Evolutionary conservation across 495 filamentous ascomycete genomes (phyloP).

Genomic region (Hypoxylon fuscum): DNA sequence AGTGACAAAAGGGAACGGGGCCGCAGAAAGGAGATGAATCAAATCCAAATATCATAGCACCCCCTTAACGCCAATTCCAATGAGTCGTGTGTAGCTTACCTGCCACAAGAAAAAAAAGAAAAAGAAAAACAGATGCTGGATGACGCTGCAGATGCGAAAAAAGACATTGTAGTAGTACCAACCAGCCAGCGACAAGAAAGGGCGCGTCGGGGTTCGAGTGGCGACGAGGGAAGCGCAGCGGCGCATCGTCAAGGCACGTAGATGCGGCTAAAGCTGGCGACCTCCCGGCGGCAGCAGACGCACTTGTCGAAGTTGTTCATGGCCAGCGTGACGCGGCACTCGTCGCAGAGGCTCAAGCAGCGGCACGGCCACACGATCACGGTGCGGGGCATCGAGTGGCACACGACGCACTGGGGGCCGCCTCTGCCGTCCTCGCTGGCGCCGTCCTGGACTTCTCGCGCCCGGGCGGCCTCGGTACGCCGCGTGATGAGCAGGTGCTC

Average conservation of each 20-base stretch:
- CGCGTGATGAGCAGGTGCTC: constrained; percentile 82
- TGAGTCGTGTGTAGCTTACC: neutral
- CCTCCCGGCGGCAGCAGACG: constrained; percentile 88
- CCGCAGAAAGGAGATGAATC: no score
- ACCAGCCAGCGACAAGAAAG: no score
- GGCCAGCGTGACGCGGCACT: constrained; percentile 90
- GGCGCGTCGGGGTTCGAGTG: no score
- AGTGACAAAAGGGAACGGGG: no score
- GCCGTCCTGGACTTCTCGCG: constrained; percentile 64
- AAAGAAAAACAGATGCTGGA: constrained; percentile 1
- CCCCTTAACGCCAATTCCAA: constrained; percentile 8
- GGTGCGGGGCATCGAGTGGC: constrained; percentile 84
- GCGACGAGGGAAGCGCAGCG: neutral
- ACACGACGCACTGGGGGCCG: constrained; percentile 92
- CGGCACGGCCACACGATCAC: constrained; percentile 97
- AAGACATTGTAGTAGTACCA: neutral
- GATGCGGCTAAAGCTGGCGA: constrained; percentile 85
- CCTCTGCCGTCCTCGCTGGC: constrained; percentile 75
- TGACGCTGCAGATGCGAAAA: constrained; percentile 3
- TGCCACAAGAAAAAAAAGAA: neutral
- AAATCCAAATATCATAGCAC: neutral
- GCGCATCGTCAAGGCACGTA: constrained; percentile 76
- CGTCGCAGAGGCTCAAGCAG: constrained; percentile 92
- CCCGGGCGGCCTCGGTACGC: constrained; percentile 44
- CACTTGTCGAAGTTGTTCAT: constrained; percentile 98